Percentiles rank a stretch among this genome's conserved stretches.
These are phyloP conservation scores for Chlorophyllum brunneum DNA, from an alignment of 768 basidiomycete species.

Conservation along the genomic window DNA sequence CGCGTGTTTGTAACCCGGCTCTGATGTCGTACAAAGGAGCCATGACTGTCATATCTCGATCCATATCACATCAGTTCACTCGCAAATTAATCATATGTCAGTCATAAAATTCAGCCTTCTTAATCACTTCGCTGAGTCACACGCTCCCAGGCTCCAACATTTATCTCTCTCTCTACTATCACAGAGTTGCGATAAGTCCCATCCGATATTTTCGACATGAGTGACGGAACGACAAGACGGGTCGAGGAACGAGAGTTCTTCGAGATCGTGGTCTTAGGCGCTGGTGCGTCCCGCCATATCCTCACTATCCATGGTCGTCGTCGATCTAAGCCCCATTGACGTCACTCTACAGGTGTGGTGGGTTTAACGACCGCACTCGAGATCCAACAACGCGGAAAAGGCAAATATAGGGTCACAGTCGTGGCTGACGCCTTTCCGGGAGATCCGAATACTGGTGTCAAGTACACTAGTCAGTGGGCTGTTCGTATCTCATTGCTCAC, in stretches of 20 bases:
- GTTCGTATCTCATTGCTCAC: slow-evolving; percentile 37
- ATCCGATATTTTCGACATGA: too few relatives aligned
- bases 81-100: too few relatives aligned
- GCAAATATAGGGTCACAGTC: slow-evolving; percentile 62
- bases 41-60: too few relatives aligned
- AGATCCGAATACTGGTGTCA: slow-evolving; percentile 59
- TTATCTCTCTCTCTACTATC: too few relatives aligned
- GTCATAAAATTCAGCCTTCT: too few relatives aligned
- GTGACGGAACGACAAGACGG: not conserved
- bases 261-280: slow-evolving; percentile 33
- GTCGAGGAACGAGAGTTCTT: slow-evolving; percentile 15
- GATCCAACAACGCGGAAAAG: slow-evolving; percentile 49
- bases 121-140: too few relatives aligned
- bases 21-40: too few relatives aligned
- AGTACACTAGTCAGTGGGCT: slow-evolving; percentile 81
- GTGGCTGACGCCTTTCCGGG: slow-evolving; percentile 69
- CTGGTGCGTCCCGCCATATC: slow-evolving; percentile 24
- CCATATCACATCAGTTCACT: too few relatives aligned
- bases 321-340: not conserved
- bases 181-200: too few relatives aligned
- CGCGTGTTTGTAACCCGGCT: too few relatives aligned
- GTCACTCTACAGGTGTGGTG: slow-evolving; percentile 52
- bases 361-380: slow-evolving; percentile 73
- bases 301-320: not conserved
- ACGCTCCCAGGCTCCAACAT: too few relatives aligned